These are phyloP conservation scores for Zasmidium citrigriseum DNA, from an alignment of 2,329 filamentous ascomycete genomes.

Conservation along the genomic window DNA sequence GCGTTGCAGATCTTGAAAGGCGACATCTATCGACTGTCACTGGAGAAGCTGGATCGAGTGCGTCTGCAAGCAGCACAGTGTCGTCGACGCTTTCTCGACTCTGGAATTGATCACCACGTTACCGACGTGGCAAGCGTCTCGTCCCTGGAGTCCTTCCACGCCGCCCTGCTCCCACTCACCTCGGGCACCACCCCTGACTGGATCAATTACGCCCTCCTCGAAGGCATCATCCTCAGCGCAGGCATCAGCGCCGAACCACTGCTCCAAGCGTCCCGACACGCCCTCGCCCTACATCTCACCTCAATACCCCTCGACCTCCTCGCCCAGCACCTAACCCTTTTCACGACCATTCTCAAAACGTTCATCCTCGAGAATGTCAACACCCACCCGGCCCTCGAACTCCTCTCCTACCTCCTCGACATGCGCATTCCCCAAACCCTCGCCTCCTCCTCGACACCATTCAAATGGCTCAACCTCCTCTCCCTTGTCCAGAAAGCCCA, in stretches of 20 bases:
- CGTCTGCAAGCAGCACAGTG: conserved; percentile 64
- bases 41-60: conserved; percentile 89
- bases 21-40: conserved; percentile 64
- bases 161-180: conserved; percentile 19
- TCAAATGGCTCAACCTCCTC: conserved; percentile 68
- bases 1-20: conserved; percentile 18
- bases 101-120: not conserved
- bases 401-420: conserved; percentile 68
- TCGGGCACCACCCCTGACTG: conserved; percentile 16
- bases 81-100: conserved; percentile 5
- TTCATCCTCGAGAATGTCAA: conserved; percentile 17
- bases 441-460: conserved; percentile 41
- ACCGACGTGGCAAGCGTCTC: conserved; percentile 28
- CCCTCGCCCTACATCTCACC: conserved; percentile 54
- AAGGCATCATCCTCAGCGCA: conserved; percentile 71
- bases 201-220: conserved; percentile 54
- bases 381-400: conserved; percentile 66
- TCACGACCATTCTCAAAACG: conserved; percentile 25
- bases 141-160: conserved; percentile 25
- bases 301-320: conserved; percentile 8
- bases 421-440: conserved; percentile 42
- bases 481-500: conserved; percentile 73
- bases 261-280: conserved; percentile 67
- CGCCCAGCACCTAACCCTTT: conserved; percentile 21
- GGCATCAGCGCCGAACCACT: conserved; percentile 77